Conservation (phyloP, 257 asterid genomes). For the Solanum paucissectum region DNA sequence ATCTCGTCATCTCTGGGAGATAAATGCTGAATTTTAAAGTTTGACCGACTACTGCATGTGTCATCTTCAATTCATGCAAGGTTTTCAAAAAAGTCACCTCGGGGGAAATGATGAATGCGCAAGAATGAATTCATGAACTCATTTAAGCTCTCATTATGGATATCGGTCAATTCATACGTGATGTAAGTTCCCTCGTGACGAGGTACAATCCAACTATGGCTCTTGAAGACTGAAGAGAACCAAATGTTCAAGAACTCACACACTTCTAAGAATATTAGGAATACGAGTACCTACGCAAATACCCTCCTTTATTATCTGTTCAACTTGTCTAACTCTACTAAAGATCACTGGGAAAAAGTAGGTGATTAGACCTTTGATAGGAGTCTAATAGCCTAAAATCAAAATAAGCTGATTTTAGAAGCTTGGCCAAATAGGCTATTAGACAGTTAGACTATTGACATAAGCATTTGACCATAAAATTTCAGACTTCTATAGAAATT, state of each 20-base stretch:
- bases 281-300: not conserved
- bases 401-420: not conserved
- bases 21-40: not conserved
- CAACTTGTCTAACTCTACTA: not conserved
- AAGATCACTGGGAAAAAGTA: not conserved
- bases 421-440: not conserved
- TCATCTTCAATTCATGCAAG: not conserved
- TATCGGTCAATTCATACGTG: not conserved
- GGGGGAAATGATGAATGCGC: not conserved
- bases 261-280: not conserved
- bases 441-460: not conserved
- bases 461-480: not conserved
- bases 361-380: not conserved
- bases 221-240: not conserved
- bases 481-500: not conserved
- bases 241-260: not conserved
- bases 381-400: not conserved
- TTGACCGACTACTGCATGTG: not conserved
- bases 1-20: not conserved
- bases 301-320: not conserved
- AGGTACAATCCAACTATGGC: not conserved
- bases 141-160: not conserved
- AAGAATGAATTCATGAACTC: not conserved
- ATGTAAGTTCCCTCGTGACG: not conserved
- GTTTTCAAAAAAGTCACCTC: not conserved